Evolutionary conservation across 106 monocot species (phyloP), one percentile per base, ranked within the genome.

Genomic region (Xerophyta viscosa): DNA sequence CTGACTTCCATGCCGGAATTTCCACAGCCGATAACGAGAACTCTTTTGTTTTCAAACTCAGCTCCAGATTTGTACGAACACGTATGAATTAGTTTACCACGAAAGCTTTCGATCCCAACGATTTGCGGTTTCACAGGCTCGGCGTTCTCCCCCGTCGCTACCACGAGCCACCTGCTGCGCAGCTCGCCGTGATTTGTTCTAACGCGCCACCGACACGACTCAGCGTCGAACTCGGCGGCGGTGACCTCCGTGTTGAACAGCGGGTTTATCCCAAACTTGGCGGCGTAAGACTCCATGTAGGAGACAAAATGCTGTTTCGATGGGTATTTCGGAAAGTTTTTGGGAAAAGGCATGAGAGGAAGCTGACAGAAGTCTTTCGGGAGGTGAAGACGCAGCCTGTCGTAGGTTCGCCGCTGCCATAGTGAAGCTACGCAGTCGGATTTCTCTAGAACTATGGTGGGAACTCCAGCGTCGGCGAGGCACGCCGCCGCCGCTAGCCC

Each of bases 1-100:
- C 83, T 70, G 22, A 94, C 81, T 63, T 94, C 93, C 93, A 88
- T 94, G 10, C 93, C 93, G 12, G 93, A 84, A 46, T 94, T 94
- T 15, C 93, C 93, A 33, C 88, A 94, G 3, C 93, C 93, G 1
- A 94, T 72, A 0, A 94, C 88, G 8, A 94, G 51, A 9, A 94
- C 88, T 51, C 63, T 84, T 73, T 88, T 46, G 17, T 75, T 78
- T 6, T 55, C 41, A 41, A 81, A 88, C 15, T 65, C 65, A 3
- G 19, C 52, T 1, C 88, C 88, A 9, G 68, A 67, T 54, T 74
- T 84, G 76, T 88, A 88, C 20, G 13, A 46, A 33, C 75, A 75
- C 24, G 88, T 81, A 57, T 94, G 93, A 17, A 81, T 61, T 31
- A 81, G 59, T 3, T 57, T 57, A 15, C 92, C 84, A 7, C 24